phyloP scores from a whole-genome alignment of 1,139 yeast species.

The Hansenula lynferdii region DNA sequence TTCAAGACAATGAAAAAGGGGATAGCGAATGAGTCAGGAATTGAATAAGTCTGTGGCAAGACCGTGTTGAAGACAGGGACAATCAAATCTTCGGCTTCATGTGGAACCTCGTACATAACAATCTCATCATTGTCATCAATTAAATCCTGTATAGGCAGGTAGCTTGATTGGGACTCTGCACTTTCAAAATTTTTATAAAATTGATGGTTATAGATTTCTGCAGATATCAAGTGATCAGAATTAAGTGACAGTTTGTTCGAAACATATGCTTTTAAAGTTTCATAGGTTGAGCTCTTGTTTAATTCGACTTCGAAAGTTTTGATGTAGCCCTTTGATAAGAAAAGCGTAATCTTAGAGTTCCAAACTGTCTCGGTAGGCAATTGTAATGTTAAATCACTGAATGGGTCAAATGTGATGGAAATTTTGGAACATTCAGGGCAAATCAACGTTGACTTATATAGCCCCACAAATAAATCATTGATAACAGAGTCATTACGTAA shows the following conservation, averaged over 20 bases:
- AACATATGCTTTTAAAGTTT: conserved; percentile 59
- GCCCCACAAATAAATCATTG: conserved; percentile 82
- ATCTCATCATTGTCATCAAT: conserved; percentile 61
- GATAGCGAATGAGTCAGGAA: conserved; percentile 50
- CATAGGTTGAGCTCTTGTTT: conserved; percentile 58
- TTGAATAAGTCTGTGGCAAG: conserved; percentile 33
- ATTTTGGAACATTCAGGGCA: conserved; percentile 84
- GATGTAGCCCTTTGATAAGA: conserved; percentile 52
- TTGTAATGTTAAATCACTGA: conserved; percentile 85
- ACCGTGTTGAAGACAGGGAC: conserved; percentile 66
- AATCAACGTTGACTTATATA: conserved; percentile 82
- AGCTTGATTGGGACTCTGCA: conserved; percentile 48
- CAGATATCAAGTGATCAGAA: conserved; percentile 44
- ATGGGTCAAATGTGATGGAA: conserved; percentile 92
- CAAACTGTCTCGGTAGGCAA: conserved; percentile 76
- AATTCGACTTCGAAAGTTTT: conserved; percentile 65
- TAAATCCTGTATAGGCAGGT: conserved; percentile 64
- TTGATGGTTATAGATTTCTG: conserved; percentile 67
- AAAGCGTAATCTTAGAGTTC: conserved; percentile 59
- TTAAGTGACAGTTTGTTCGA: conserved; percentile 46
- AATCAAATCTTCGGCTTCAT: conserved; percentile 38
- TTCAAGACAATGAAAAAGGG: conserved; percentile 69
- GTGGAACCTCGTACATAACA: conserved; percentile 62
- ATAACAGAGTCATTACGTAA: conserved; percentile 82
- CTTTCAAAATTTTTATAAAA: conserved; percentile 71